Evolutionary conservation across 2,329 filamentous ascomycete species (phyloP).

Genomic region (Mycocentrospora acerina): DNA sequence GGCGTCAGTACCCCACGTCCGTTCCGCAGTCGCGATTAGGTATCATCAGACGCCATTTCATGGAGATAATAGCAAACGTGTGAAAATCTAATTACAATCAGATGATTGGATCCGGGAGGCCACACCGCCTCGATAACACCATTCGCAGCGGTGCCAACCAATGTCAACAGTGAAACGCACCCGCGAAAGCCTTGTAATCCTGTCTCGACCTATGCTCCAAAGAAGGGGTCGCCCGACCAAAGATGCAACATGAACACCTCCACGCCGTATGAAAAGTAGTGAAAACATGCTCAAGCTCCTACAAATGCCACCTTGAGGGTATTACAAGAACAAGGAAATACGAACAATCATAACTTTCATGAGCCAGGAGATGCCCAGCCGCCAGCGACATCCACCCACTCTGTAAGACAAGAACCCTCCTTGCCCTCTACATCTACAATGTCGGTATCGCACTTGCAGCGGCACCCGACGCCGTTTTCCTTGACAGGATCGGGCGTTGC

Average conservation of each 20-base stretch:
- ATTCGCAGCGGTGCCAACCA: background rate
- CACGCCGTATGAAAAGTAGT: conserved; percentile 20
- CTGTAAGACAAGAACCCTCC: conserved; percentile 87
- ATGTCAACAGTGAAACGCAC: conserved; percentile 3
- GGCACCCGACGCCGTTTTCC: conserved; percentile 95
- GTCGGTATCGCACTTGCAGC: conserved; percentile 95
- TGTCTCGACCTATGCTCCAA: conserved; percentile 4
- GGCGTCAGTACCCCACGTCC: background rate
- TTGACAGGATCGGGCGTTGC: conserved; percentile 81
- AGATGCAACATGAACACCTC: conserved; percentile 23
- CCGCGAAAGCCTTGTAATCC: conserved; percentile 7
- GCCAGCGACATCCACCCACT: conserved; percentile 97
- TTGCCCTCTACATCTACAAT: conserved; percentile 98
- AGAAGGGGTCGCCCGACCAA: conserved; percentile 7
- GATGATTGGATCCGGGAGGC: too few relatives aligned
- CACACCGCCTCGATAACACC: too few relatives aligned
- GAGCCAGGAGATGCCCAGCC: conserved; percentile 71
- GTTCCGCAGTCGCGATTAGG: background rate
- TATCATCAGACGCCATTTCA: background rate
- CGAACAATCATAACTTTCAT: conserved; percentile 7
- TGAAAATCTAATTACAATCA: too few relatives aligned
- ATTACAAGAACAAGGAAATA: conserved; percentile 14
- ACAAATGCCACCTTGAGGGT: conserved; percentile 24
- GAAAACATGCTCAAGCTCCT: conserved; percentile 19
- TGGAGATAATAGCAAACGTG: too few relatives aligned